phyloP scores from a whole-genome alignment of 257 asterid genomes.

The Ballota nigra region DNA sequence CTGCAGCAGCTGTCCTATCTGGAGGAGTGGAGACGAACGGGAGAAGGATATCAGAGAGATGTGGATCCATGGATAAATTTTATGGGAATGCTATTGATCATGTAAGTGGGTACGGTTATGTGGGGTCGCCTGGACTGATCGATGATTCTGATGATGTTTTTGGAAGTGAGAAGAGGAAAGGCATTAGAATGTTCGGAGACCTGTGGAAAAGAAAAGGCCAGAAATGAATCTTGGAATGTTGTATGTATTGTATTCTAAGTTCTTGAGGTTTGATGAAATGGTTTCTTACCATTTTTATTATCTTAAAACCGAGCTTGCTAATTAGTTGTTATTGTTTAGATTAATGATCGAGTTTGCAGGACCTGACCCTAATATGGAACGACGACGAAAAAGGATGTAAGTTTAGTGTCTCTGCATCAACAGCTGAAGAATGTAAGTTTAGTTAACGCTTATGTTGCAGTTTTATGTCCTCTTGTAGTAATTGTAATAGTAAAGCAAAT shows the following conservation, averaged over 20 bases:
- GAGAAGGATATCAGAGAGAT: constrained; percentile 74
- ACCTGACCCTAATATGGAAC: background rate
- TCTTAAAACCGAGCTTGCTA: background rate
- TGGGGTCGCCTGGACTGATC: constrained; percentile 63
- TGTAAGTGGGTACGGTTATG: constrained; percentile 43
- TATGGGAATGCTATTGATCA: constrained; percentile 45
- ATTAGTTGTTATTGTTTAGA: background rate
- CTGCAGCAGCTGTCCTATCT: constrained; percentile 82
- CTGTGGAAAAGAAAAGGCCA: constrained; percentile 90
- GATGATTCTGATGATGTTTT: constrained; percentile 58
- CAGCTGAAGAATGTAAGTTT: background rate
- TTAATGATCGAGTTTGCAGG: background rate
- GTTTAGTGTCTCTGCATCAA: background rate
- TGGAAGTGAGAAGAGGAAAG: constrained; percentile 73
- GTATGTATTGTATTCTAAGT: background rate
- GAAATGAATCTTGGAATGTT: constrained; percentile 36
- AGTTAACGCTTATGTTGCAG: background rate
- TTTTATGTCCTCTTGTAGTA: background rate
- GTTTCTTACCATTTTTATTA: constrained; percentile 24
- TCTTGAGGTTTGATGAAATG: constrained; percentile 6
- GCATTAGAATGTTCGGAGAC: constrained; percentile 82
- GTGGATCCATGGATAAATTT: constrained; percentile 94
- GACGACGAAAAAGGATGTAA: background rate
- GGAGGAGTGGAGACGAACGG: constrained; percentile 65
- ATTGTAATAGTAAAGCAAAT: background rate